Base-by-base conservation (phyloP, 2,329 filamentous ascomycete species). In the Scedosporium apiospermum region DNA sequence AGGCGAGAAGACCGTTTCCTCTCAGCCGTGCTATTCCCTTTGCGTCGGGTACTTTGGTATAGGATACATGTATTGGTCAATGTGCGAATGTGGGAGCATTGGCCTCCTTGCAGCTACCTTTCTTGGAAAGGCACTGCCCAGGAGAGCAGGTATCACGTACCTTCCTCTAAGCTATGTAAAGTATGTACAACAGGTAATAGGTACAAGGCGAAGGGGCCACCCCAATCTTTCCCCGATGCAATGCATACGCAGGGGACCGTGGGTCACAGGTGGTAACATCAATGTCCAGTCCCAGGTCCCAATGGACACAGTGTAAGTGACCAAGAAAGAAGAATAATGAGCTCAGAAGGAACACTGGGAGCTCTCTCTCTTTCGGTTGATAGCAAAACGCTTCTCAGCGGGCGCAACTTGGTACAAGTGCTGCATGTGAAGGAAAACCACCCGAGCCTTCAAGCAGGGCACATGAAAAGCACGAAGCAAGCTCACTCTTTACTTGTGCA, bases 71-170 rank as follows among this genome's bases (percentile, higher is more conserved):
- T 7, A 55, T 55, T 55, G 51, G 51, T 23, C 51, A 27, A 55
- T 55, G 51, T 26, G 34, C 30, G 57, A 59, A 42, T n/a, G 34
- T 44, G 21, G 27, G 38, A 42, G 57, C 57, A 59, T 38, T 59
- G 57, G 38, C 57, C 57, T 42, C 41, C 57, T 42, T 59, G 57
- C 57, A 59, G 57, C 38, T 59, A 21, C 38, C 18, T 44, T 59
- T 44, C 38, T 59, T 42, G 34, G 57, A 59, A 26, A 12, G 38
- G 27, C 34, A 38, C 34, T 38, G 57, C 30, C 6, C 38, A 42
- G n/a, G 4, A 27, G 30, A 30, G 16, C n/a, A 46, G 38, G 57
- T 59, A 59, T 6, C 38, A 7, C 21, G 12, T 59, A 59, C 57
- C 21, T 44, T 41, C 6, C 27, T 30, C 4, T 30, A 30, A 30